Evolutionary conservation across 2,329 filamentous ascomycete genomes (phyloP).

Genomic region (Ophiosphaerella herpotricha): DNA sequence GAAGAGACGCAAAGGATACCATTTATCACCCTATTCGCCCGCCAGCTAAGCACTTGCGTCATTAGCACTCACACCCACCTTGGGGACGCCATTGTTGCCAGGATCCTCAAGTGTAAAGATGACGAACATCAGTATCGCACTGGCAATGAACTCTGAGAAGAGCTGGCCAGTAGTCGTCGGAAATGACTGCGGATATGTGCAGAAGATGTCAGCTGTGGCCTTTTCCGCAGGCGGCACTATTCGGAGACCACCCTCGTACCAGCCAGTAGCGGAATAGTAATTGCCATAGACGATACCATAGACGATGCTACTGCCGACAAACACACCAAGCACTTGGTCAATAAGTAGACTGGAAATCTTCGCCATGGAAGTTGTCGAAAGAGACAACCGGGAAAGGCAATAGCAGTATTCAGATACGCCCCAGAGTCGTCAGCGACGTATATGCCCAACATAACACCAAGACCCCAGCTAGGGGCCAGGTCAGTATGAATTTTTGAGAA

Average conservation of each 20-base stretch:
- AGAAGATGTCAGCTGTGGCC: constrained; percentile 71
- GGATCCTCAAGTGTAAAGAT: constrained; percentile 71
- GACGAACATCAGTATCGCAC: constrained; percentile 69
- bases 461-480: constrained; percentile 34
- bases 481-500: constrained; percentile 6
- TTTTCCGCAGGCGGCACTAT: constrained; percentile 63
- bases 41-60: background rate
- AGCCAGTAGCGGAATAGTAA: constrained; percentile 63
- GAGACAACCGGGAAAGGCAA: constrained; percentile 71
- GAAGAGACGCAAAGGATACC: constrained; percentile 63
- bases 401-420: constrained; percentile 67
- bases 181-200: constrained; percentile 71
- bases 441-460: constrained; percentile 55
- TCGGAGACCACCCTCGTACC: constrained; percentile 66
- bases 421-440: constrained; percentile 69
- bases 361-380: constrained; percentile 71
- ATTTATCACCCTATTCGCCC: constrained; percentile 31
- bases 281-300: constrained; percentile 53
- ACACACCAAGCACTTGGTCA: constrained; percentile 70
- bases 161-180: constrained; percentile 70
- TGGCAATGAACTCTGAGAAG: constrained; percentile 73
- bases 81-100: constrained; percentile 45
- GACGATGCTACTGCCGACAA: constrained; percentile 57
- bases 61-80: constrained; percentile 18
- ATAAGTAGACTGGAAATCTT: constrained; percentile 69